These are phyloP conservation scores for Claviceps humidiphila DNA, from an alignment of 2,329 filamentous ascomycete genomes.

Conservation along the genomic window DNA sequence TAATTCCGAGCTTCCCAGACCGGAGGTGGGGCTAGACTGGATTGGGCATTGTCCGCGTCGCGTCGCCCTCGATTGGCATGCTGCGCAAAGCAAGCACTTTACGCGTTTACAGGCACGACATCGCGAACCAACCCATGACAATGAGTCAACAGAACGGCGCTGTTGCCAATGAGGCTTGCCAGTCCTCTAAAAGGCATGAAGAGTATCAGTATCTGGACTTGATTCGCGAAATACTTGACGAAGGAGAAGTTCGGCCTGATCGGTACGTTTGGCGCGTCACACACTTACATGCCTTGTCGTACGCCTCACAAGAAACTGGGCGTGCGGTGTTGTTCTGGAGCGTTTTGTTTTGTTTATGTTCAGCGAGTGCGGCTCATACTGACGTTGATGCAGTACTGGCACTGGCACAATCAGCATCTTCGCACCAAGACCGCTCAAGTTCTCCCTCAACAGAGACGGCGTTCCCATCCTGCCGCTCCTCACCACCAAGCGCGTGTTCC, in stretches of 20 bases:
- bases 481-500: slow-evolving; percentile 94
- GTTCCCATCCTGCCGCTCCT: slow-evolving; percentile 72
- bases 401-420: slow-evolving; percentile 88
- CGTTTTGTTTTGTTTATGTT: neutral
- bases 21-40: neutral
- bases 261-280: slow-evolving; percentile 33
- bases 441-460: slow-evolving; percentile 56
- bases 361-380: neutral
- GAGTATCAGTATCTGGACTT: slow-evolving; percentile 90
- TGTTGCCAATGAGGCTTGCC: neutral
- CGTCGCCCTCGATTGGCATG: neutral
- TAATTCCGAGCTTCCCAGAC: neutral
- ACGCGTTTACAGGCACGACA: neutral
- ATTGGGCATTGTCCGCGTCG: neutral
- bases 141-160: slow-evolving; percentile 1
- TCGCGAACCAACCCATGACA: neutral
- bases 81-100: slow-evolving; percentile 1
- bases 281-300: too few species aligned
- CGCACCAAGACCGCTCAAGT: slow-evolving; percentile 75
- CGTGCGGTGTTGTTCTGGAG: neutral
- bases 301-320: neutral
- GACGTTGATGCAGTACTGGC: slow-evolving; percentile 52
- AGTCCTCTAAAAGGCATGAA: slow-evolving; percentile 43
- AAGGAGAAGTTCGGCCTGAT: slow-evolving; percentile 82
- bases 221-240: slow-evolving; percentile 67